Percentiles rank a stretch among this genome's conserved stretches.
Evolutionary conservation across 768 basidiomycete species (phyloP).

Genomic region (Piloderma croceum): DNA sequence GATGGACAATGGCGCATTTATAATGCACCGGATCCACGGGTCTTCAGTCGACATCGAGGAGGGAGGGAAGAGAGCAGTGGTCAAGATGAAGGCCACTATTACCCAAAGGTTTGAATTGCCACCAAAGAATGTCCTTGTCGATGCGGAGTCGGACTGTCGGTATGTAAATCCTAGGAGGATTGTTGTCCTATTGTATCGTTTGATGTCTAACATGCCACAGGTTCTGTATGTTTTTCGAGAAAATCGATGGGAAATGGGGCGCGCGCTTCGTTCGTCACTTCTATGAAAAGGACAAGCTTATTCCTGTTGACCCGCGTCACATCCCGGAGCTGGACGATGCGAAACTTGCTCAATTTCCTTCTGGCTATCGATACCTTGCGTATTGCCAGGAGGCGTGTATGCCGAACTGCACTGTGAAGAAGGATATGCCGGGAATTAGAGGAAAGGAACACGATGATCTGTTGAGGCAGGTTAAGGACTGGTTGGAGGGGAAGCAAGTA

Average conservation of each 20-base stretch:
- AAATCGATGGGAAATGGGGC: slow-evolving; percentile 10
- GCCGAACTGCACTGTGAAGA: slow-evolving; percentile 17
- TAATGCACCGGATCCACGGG: slow-evolving; percentile 19
- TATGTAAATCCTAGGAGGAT: slow-evolving; percentile 3
- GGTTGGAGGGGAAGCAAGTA: slow-evolving; percentile 15
- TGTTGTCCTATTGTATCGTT: no score
- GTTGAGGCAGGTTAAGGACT: slow-evolving; percentile 14
- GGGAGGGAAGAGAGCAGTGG: slow-evolving; percentile 26
- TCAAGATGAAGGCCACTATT: slow-evolving; percentile 30
- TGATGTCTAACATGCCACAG: background rate
- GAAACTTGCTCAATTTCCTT: slow-evolving; percentile 11
- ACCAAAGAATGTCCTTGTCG: slow-evolving; percentile 12
- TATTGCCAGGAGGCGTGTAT: slow-evolving; percentile 19
- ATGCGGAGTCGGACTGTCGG: slow-evolving; percentile 19
- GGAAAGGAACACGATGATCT: slow-evolving; percentile 17
- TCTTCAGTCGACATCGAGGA: slow-evolving; percentile 22
- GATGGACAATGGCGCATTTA: slow-evolving; percentile 18
- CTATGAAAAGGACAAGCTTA: slow-evolving; percentile 22
- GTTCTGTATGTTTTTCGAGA: slow-evolving; percentile 20
- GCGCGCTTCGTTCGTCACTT: slow-evolving; percentile 19
- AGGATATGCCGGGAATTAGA: slow-evolving; percentile 18
- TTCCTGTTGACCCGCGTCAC: slow-evolving; percentile 15
- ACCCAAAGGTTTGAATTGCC: slow-evolving; percentile 17
- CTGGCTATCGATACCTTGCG: slow-evolving; percentile 16
- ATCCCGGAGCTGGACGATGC: slow-evolving; percentile 17